Conservation (phyloP, 305 asterid genomes). For the Stenogyne calaminthoides region DNA sequence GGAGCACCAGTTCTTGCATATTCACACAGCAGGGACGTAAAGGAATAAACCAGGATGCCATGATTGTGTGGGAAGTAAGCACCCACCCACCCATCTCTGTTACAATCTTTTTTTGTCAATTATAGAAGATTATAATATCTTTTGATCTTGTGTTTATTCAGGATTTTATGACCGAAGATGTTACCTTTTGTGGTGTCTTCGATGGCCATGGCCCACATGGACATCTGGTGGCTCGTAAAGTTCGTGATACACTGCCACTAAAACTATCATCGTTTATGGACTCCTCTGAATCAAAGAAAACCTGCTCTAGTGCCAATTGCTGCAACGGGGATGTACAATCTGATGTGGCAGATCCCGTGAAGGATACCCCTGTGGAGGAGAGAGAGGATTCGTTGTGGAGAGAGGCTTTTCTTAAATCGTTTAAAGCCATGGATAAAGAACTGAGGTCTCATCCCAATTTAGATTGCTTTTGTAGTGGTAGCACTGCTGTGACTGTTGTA, state of each 20-base stretch:
- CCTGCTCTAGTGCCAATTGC: slow-evolving; percentile 54
- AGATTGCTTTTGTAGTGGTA: slow-evolving; percentile 98
- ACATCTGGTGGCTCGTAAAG: slow-evolving; percentile 92
- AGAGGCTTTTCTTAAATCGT: slow-evolving; percentile 85
- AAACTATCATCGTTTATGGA: slow-evolving; percentile 61
- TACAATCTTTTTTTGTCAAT: neutral
- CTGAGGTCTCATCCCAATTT: slow-evolving; percentile 79
- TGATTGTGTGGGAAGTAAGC: slow-evolving; percentile 99
- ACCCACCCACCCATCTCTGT: neutral
- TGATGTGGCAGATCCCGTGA: slow-evolving; percentile 65
- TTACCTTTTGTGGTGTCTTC: slow-evolving; percentile 85
- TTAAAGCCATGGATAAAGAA: slow-evolving; percentile 92
- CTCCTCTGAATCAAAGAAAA: slow-evolving; percentile 55
- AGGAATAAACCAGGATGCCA: slow-evolving; percentile 97
- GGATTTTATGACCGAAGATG: slow-evolving; percentile 90
- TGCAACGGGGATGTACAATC: slow-evolving; percentile 51
- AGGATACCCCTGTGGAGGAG: slow-evolving; percentile 45
- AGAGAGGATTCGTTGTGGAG: slow-evolving; percentile 53
- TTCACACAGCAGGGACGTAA: slow-evolving; percentile 98
- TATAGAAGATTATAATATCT: slow-evolving; percentile 1
- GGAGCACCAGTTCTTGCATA: slow-evolving; percentile 78
- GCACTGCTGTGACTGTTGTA: slow-evolving; percentile 82
- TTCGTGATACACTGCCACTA: slow-evolving; percentile 78
- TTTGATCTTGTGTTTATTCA: slow-evolving; percentile 32
- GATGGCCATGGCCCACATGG: slow-evolving; percentile 99